These are phyloP conservation scores for Byssothecium circinans DNA, from an alignment of 2,329 filamentous ascomycete genomes.

Conservation along the genomic window DNA sequence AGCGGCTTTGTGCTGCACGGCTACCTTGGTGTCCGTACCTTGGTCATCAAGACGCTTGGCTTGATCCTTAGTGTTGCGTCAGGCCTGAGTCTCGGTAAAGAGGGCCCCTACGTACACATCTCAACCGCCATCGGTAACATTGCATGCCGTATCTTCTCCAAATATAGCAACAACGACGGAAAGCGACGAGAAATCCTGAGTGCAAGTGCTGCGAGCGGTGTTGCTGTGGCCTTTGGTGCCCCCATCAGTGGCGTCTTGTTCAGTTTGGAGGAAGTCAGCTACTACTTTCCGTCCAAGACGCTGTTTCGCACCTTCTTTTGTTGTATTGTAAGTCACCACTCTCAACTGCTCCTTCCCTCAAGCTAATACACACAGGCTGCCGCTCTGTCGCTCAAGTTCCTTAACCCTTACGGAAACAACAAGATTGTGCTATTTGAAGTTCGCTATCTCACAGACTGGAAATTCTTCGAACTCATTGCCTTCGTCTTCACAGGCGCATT, in stretches of 20 bases:
- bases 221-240: conserved; percentile 91
- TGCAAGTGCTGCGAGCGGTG: conserved; percentile 85
- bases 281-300: conserved; percentile 97
- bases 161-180: conserved; percentile 91
- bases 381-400: conserved; percentile 86
- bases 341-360: background rate
- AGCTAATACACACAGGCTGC: conserved; percentile 54
- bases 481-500: conserved; percentile 87
- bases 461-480: conserved; percentile 82
- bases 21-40: conserved; percentile 84
- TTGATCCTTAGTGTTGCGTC: conserved; percentile 88
- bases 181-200: conserved; percentile 94
- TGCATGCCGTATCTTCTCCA: conserved; percentile 86
- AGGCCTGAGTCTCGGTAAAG: conserved; percentile 90
- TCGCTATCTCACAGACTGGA: conserved; percentile 87
- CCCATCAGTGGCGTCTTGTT: conserved; percentile 90
- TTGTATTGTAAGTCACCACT: conserved; percentile 68
- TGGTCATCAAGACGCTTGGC: conserved; percentile 80
- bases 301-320: conserved; percentile 98
- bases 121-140: conserved; percentile 95
- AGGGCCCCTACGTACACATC: conserved; percentile 96
- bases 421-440: conserved; percentile 98
- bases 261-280: conserved; percentile 90
- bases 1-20: conserved; percentile 96
- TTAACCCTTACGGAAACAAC: conserved; percentile 92